Base-by-base conservation (phyloP, 2,329 filamentous ascomycete genomes). In the Ustulina deusta region DNA sequence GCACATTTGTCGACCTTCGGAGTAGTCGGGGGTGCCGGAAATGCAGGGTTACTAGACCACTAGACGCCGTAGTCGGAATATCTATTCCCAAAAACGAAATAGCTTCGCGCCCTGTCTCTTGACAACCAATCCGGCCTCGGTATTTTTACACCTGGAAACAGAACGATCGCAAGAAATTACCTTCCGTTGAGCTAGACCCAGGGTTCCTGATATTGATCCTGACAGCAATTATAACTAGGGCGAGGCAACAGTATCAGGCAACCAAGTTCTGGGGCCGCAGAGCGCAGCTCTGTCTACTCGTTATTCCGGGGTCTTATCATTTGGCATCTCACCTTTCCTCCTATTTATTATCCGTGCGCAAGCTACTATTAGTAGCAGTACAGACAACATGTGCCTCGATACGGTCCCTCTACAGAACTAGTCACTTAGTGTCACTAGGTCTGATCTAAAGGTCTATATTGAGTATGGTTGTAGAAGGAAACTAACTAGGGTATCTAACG, bases 11-110 rank as follows among this genome's bases (percentile, higher is more conserved):
- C 49, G 40, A 46, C 49, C 7, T 44, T 61, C 58, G 58, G 63
- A 57, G 36, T 32, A 25, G 38, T 27, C n/a, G 22, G 51, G 56
- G 25, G 36, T 7, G 29, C 34, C 51, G 15, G 42, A 46, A 10
- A 20, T 25, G 42, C 36, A 62, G 27, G 42, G 34, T 15, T 34
- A 48, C 10, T 9, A 25, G 11, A 32, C 25, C 2, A 34, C 15
- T 51, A 17, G 27, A 36, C 48, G 46, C 27, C 46, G 22, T 29
- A 22, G 54, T 63, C 54, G 63, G 63, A 65, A 40, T 15, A 2
- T 3, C 51, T 32, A 34, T 25, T 46, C 20, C 51, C 29, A 54
- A 32, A 17, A 11, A 6, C n/a, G n/a, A 17, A 32, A 29, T 51
- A 27, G 27, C 27, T 46, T 20, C n/a, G 5, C 32, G n/a, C 42